A percentile compares a stretch with the other conserved stretches of the same genome.
Evolutionary conservation across 441 rosid species (phyloP).

Genomic region (Bocquillonia castaneifolia): DNA sequence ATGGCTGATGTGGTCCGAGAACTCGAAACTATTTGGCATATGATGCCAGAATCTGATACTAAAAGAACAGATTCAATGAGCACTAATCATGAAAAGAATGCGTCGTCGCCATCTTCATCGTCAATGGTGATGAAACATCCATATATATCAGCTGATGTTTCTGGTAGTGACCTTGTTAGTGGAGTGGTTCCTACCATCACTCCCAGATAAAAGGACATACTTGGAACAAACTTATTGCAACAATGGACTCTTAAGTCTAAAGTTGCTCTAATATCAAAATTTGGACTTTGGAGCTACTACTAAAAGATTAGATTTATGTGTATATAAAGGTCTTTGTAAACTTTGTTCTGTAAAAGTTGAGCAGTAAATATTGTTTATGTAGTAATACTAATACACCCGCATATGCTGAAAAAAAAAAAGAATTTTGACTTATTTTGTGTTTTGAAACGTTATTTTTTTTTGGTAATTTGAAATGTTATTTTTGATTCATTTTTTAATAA

Average conservation of each 20-base stretch:
- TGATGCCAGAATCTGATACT: slow-evolving; percentile 51
- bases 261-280: neutral
- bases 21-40: slow-evolving; percentile 62
- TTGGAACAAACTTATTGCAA: neutral
- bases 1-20: slow-evolving; percentile 87
- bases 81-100: slow-evolving; percentile 16
- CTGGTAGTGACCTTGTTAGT: slow-evolving; percentile 88
- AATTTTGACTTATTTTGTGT: no score
- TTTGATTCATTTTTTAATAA: no score
- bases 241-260: neutral
- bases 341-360: neutral
- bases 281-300: neutral
- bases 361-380: neutral
- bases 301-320: neutral
- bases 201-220: slow-evolving; percentile 46
- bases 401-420: no score
- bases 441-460: no score
- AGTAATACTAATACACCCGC: no score
- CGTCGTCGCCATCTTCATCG: slow-evolving; percentile 44
- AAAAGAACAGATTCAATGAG: slow-evolving; percentile 16
- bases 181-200: slow-evolving; percentile 60
- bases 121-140: slow-evolving; percentile 36
- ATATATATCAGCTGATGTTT: slow-evolving; percentile 63
- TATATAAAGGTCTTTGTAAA: neutral
- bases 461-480: no score